A percentile compares a stretch with the other conserved stretches of the same genome.
Evolutionary conservation across 306 rosid genomes (phyloP).

Genomic region (Ochetophila trinervis): DNA sequence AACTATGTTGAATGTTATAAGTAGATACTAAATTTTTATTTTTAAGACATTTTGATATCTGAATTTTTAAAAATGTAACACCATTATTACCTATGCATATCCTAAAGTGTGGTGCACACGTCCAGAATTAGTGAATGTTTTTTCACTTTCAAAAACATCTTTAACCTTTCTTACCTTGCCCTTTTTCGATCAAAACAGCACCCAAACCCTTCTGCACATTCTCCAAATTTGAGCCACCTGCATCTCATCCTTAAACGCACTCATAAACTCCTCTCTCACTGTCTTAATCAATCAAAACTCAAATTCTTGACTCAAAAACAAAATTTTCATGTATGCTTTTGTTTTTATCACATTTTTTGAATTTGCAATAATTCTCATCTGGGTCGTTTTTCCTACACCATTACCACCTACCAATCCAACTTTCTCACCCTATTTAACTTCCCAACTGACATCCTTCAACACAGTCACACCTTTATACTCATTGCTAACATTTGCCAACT

Average conservation of each 20-base stretch:
- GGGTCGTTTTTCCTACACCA: conserved; percentile 94
- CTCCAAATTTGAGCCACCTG: conserved; percentile 70
- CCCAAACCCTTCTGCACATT: conserved; percentile 91
- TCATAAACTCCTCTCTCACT: conserved; percentile 85
- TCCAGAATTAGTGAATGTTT: too few species aligned
- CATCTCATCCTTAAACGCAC: conserved; percentile 93
- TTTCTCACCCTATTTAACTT: conserved; percentile 85
- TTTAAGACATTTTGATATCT: too few species aligned
- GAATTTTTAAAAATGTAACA: too few species aligned
- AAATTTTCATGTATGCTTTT: conserved; percentile 68
- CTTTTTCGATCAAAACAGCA: too few species aligned
- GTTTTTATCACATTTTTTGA: conserved; percentile 73
- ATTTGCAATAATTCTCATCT: conserved; percentile 87
- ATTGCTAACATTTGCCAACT: conserved; percentile 65
- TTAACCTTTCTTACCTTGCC: too few species aligned
- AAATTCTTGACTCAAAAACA: conserved; percentile 87
- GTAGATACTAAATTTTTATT: too few species aligned
- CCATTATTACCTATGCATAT: too few species aligned
- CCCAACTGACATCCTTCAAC: conserved; percentile 79
- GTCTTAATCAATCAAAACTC: conserved; percentile 83
- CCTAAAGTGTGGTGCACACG: too few species aligned
- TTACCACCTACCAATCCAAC: conserved; percentile 93
- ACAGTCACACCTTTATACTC: conserved; percentile 76
- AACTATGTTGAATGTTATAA: too few species aligned
- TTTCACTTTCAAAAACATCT: too few species aligned